phyloP scores from a whole-genome alignment of 2,329 filamentous ascomycete genomes.

The Fusarium hostae region DNA sequence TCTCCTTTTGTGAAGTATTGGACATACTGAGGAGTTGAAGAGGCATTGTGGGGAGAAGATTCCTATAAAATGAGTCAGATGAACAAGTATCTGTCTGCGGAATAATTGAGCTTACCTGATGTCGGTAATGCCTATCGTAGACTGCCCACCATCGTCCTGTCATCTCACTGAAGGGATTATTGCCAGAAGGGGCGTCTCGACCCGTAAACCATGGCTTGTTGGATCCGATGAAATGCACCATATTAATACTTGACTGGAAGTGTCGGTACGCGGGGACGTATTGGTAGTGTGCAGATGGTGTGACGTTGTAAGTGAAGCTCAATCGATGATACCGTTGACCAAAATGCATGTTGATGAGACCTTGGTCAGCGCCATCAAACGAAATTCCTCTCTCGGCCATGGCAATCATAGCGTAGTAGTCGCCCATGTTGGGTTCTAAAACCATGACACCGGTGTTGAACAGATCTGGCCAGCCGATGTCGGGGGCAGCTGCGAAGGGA shows the following conservation, averaged over 20 bases:
- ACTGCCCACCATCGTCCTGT: constrained; percentile 92
- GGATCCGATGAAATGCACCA: constrained; percentile 94
- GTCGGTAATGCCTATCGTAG: constrained; percentile 85
- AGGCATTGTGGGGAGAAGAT: constrained; percentile 13
- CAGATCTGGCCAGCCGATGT: constrained; percentile 97
- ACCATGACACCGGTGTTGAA: constrained; percentile 99
- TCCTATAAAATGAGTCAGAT: constrained; percentile 36
- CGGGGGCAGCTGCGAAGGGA: constrained; percentile 79
- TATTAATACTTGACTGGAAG: constrained; percentile 87
- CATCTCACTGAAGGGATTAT: constrained; percentile 82
- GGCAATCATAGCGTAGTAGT: constrained; percentile 85
- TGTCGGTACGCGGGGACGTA: constrained; percentile 95
- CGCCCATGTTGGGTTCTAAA: constrained; percentile 83
- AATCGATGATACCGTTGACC: constrained; percentile 84
- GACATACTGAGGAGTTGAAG: constrained; percentile 52
- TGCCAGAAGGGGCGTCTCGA: constrained; percentile 63
- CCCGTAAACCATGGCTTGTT: constrained; percentile 88
- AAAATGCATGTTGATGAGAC: constrained; percentile 94
- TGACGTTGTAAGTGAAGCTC: constrained; percentile 97
- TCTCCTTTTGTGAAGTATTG: constrained; percentile 67
- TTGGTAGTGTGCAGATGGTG: constrained; percentile 95
- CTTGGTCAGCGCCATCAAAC: constrained; percentile 97
- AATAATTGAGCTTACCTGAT: constrained; percentile 54
- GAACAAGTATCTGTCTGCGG: background rate
- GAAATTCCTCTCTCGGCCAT: constrained; percentile 89